Conservation (phyloP, 805 yeast species). For the Saturnispora hagleri region DNA sequence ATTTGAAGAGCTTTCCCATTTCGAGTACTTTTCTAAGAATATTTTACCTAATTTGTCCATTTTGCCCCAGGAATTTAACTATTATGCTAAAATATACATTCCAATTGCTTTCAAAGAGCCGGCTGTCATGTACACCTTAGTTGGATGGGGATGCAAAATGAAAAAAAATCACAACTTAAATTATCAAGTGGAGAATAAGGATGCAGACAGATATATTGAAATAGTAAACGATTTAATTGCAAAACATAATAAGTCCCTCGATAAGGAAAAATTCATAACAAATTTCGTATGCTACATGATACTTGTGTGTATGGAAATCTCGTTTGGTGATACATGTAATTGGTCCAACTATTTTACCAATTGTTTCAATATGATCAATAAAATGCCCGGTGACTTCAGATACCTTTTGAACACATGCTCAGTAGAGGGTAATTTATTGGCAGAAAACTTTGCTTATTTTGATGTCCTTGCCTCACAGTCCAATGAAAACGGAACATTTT, state of each 20-base stretch:
- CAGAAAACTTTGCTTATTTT: conserved; percentile 31
- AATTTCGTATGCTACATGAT: conserved; percentile 24
- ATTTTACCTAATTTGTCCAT: conserved; percentile 41
- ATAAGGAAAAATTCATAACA: conserved; percentile 17
- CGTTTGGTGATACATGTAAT: conserved; percentile 25
- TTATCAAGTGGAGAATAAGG: conserved; percentile 17
- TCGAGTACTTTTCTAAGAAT: conserved; percentile 38
- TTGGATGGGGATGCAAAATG: conserved; percentile 45
- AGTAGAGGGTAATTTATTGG: conserved; percentile 28
- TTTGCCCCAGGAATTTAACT: conserved; percentile 38
- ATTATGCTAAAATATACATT: conserved; percentile 42
- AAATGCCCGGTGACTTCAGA: conserved; percentile 23
- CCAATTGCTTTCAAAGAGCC: conserved; percentile 43
- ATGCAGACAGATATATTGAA: conserved; percentile 14
- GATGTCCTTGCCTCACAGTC: conserved; percentile 33
- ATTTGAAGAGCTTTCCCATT: conserved; percentile 22
- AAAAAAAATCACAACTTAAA: conserved; percentile 16
- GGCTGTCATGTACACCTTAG: conserved; percentile 38
- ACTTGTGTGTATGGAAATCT: conserved; percentile 26
- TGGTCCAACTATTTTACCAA: conserved; percentile 30
- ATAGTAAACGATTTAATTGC: conserved; percentile 10
- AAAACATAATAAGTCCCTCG: conserved; percentile 9
- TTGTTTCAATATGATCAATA: conserved; percentile 20
- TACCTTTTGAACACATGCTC: conserved; percentile 24
- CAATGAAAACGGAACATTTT: conserved; percentile 30